Base-by-base conservation (phyloP, 2,329 filamentous ascomycete species). In the Triangularia verruculosa region DNA sequence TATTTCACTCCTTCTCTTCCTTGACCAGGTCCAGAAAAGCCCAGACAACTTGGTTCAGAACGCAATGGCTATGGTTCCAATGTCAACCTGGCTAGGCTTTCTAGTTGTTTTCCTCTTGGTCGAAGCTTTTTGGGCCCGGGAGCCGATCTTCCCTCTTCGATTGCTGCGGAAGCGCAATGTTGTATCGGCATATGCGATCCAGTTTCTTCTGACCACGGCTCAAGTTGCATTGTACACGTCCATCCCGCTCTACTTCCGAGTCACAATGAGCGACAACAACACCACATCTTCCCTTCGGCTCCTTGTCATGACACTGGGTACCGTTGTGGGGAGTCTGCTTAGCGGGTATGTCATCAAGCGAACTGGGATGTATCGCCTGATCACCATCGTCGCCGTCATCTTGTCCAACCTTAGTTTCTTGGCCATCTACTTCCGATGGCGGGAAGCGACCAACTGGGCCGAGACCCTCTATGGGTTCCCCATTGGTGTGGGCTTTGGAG, bases 401-500 rank as follows among this genome's bases (percentile, higher is more conserved):
- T 7, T 66, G 7, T 64, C 61, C 11, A 53, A 61, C 39, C 12
- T 51, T 15, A 59, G 61, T 52, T 66, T 64, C 27, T 9, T 59
- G 15, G 58, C 61, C 20, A 51, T 66, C 6, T 64, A 61, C 15
- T 0, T 64, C 20, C 34, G 64, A 8, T 66, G 64, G 64, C 22
- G 34, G 8, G 61, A 55, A 1, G 6, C 17, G 8, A 66, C 61
- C 0, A 20, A 22, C 17, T 66, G 64, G 64, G 43, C 20, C 2
- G 61, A 64, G 22, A 66, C 64, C 2, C 25, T 61, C 2, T 66
- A 64, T 13, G 64, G 64, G 15, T 66, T 66, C 8, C 64, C 64
- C 4, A 61, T 64, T 27, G 64, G 64, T 4, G n/a, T 66, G 17
- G 61, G 58, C 4, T 66, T 66, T 30, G 64, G 64, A 6, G 58